These are phyloP conservation scores for Amanita muscaria DNA, from an alignment of 768 basidiomycete species.

Conservation along the genomic window DNA sequence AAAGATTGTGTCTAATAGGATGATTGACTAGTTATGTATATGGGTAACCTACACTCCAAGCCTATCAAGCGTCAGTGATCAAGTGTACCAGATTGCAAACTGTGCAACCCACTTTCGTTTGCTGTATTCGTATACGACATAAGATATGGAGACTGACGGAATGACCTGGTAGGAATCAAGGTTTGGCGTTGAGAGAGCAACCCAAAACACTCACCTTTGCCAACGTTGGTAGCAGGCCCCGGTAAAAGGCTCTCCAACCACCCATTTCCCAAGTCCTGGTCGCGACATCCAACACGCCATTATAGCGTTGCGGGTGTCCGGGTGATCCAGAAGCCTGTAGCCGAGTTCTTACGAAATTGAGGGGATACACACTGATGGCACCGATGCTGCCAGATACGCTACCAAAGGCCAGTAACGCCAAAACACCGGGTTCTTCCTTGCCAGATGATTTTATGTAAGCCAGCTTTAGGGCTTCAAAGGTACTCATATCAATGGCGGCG, in stretches of 20 bases:
- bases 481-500: constrained; percentile 95
- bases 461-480: constrained; percentile 92
- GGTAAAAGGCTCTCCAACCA: constrained; percentile 93
- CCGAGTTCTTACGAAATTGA: constrained; percentile 88
- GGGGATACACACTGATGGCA: constrained; percentile 87
- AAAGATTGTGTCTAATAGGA: too few relatives aligned
- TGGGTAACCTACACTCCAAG: constrained; percentile 46
- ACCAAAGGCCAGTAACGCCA: constrained; percentile 84
- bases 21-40: constrained; percentile 9
- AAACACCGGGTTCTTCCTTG: constrained; percentile 81
- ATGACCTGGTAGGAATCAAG: constrained; percentile 52
- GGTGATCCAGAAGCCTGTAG: constrained; percentile 94
- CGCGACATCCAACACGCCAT: constrained; percentile 80
- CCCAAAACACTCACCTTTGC: constrained; percentile 56
- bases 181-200: constrained; percentile 1
- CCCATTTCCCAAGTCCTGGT: constrained; percentile 73
- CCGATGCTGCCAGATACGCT: constrained; percentile 91
- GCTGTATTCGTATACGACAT: constrained; percentile 86
- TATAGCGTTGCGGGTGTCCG: constrained; percentile 88
- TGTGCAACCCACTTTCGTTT: constrained; percentile 63
- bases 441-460: constrained; percentile 82
- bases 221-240: constrained; percentile 83
- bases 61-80: constrained; percentile 28
- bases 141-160: constrained; percentile 94
- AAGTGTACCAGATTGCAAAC: constrained; percentile 5